These are phyloP conservation scores for Penicillium sp. DNA, from an alignment of 2,329 filamentous ascomycete genomes.

Conservation along the genomic window DNA sequence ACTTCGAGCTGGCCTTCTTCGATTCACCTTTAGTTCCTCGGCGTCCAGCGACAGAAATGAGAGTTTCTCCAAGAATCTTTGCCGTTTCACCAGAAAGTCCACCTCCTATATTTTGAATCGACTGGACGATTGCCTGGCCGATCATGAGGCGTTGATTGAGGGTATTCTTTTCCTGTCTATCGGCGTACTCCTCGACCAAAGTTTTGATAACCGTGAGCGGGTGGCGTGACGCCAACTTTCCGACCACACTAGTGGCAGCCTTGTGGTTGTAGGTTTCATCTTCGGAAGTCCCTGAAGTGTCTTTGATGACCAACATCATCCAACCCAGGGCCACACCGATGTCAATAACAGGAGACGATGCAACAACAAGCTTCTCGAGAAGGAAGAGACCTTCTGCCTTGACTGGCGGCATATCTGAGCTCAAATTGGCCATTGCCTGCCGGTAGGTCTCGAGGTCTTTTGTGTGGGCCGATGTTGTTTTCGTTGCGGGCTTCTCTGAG, in stretches of 20 bases:
- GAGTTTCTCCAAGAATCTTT: conserved; percentile 40
- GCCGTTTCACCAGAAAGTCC: conserved; percentile 40
- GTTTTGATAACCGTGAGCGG: conserved; percentile 44
- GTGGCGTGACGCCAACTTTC: conserved; percentile 42
- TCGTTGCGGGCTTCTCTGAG: conserved; percentile 23
- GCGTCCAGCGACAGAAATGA: conserved; percentile 43
- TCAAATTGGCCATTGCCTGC: conserved; percentile 43
- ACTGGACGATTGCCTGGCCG: conserved; percentile 44
- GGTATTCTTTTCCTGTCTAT: conserved; percentile 36
- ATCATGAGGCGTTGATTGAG: conserved; percentile 45
- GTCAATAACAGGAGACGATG: conserved; percentile 45
- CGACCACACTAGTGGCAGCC: conserved; percentile 45
- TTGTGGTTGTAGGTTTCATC: conserved; percentile 48
- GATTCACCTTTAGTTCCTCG: conserved; percentile 39
- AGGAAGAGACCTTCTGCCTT: conserved; percentile 47
- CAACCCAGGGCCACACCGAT: conserved; percentile 45
- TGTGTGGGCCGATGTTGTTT: conserved; percentile 26
- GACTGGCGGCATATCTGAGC: conserved; percentile 43
- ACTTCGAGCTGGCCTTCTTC: conserved; percentile 30
- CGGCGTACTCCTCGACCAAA: conserved; percentile 43
- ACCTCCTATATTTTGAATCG: conserved; percentile 43
- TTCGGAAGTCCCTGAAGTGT: conserved; percentile 30
- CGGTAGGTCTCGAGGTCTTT: conserved; percentile 44
- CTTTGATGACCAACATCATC: conserved; percentile 42
- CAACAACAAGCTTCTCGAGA: conserved; percentile 41